These are phyloP conservation scores for Nemania sp. DNA, from an alignment of 2,329 filamentous ascomycete genomes.

Conservation along the genomic window DNA sequence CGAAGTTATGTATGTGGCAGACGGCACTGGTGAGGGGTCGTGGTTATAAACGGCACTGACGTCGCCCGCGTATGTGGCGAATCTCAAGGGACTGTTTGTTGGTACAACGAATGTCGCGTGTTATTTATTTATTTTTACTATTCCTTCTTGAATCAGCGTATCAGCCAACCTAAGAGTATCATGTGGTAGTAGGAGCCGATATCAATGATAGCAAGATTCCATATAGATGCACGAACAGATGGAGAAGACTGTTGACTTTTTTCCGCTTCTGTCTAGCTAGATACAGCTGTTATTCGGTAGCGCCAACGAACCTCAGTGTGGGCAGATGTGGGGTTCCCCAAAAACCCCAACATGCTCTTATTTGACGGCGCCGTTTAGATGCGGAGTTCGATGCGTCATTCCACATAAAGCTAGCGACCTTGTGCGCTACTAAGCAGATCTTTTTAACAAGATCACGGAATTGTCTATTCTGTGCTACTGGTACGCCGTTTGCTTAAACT, in stretches of 20 bases:
- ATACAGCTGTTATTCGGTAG: neutral
- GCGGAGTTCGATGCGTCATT: conserved; percentile 13
- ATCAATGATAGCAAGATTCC: too few species aligned
- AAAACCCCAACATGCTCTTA: conserved; percentile 7
- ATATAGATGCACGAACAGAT: too few species aligned
- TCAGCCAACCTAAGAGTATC: too few species aligned
- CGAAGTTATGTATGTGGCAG: neutral
- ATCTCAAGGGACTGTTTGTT: neutral
- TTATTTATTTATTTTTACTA: too few species aligned
- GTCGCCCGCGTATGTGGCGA: neutral
- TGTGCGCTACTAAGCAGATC: neutral
- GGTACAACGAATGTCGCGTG: too few species aligned
- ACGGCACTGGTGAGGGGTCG: neutral
- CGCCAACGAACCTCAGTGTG: too few species aligned
- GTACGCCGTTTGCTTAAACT: too few species aligned
- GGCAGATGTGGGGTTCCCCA: conserved; percentile 20
- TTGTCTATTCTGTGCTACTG: too few species aligned
- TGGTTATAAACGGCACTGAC: neutral
- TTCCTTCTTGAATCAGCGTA: too few species aligned
- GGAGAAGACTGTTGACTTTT: neutral
- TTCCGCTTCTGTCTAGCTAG: neutral
- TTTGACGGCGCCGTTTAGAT: conserved; percentile 7
- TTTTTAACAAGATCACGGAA: neutral
- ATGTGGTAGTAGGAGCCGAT: too few species aligned
- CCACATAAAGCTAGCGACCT: conserved; percentile 3